Evolutionary conservation across 768 basidiomycete genomes (phyloP), one percentile per base, ranked within the genome.

Genomic region (Chalciporus chontae): DNA sequence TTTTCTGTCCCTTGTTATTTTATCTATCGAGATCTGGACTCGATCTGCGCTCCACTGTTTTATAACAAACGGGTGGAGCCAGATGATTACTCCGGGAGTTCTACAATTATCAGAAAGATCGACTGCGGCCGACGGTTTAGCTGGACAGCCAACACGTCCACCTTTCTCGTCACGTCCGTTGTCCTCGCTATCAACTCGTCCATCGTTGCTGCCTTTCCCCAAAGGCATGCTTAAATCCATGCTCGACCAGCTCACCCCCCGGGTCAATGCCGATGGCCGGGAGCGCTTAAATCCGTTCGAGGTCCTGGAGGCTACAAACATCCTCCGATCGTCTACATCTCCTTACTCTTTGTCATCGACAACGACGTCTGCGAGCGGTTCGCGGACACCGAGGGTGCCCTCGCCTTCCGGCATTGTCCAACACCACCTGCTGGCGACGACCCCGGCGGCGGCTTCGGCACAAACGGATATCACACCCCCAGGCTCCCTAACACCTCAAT

Each of bases 251-350:
- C 72, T 78, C 45, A 90, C 86, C 0, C 85, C 87, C 32, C 76
- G 75, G 47, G 75, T 77, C 10, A 61, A 59, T 37, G 62, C 70
- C 48, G 69, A 72, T 56, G 69, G 73, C 55, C 69, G 57, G 46
- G 76, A 77, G 59, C 73, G 73, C 47, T 61, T 53, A 52, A 85
- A 88, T 62, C 87, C 86, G 4, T 88, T 88, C 62, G 85, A 89
- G 54, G 48, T 64, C 38, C 66, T 53, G 42, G 71, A 70, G 13
- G 66, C 71, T 38, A 69, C 69, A 48, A 50, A 48, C 45, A 60
- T 55, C 43, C 41, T 50, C 3, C 49, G 44, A 60, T 63, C 26
- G 55, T 63, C 47, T 53, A 62, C 48, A 48, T 51, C 61, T 1
- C 34, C 53, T 26, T 26, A 43, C 45, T 45, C 50, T 15, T 40